Evolutionary conservation across 1,284 basidiomycete genomes (phyloP), one percentile per base, ranked within the genome.

Genomic region (Moniliella sp.): DNA sequence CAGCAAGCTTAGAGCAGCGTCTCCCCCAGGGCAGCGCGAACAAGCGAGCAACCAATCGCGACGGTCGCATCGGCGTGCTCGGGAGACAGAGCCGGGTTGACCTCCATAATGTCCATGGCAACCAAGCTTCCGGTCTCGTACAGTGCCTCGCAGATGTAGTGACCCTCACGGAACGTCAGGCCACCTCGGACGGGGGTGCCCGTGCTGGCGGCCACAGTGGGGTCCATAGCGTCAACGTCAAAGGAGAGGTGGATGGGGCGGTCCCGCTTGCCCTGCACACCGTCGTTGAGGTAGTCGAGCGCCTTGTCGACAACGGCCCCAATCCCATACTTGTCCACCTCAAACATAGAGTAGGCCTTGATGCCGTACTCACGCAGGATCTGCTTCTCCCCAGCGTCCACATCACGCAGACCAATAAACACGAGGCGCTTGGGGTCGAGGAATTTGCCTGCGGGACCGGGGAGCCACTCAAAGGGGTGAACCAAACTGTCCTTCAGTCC

Each of bases 311-410:
- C 76, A 35, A 94, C 80, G 15, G 12, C 25, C 18, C 58, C 88
- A 45, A 99, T 97, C n/a, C 91, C 91, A 56, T 82, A 78, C 64
- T 75, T 80, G 66, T 99, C 91, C 33, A 99, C 77, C 45, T 97
- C 82, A 65, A 94, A 84, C 91, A 99, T 99, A 42, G 76, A 79
- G 68, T 80, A 97, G 7, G 76, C 78, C 62, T 80, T 83, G 69
- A 99, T 93, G 34, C 40, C 74, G 62, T 82, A 69, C 49, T 88
- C 74, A 48, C 69, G 73, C 37, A 97, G 68, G 48, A 97, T 79
- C 43, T 68, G 70, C 64, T 83, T 83, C 67, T 97, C 91, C 28
- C 74, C 81, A 4, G 68, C 63, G 57, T 99, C 91, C 39, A 99
- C 66, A 63, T 97, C 91, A 39, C 91, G 76, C 38, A 97, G 70